Evolutionary conservation across 2,329 filamentous ascomycete genomes (phyloP), one percentile per base, ranked within the genome.

Genomic region (Colletotrichum neosansevieriae): DNA sequence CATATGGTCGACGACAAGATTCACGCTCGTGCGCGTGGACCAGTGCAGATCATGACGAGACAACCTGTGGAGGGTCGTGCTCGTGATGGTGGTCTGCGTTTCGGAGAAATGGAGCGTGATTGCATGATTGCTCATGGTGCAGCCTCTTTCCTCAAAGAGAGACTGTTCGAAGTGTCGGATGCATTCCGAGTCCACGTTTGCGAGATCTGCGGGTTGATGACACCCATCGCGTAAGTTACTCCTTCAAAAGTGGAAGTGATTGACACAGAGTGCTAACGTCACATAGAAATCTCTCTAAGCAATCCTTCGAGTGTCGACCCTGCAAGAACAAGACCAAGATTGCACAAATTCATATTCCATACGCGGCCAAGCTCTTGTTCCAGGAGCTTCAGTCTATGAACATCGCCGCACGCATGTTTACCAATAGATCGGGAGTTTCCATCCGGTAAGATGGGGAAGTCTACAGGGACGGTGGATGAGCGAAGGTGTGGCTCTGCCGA

Each of bases 1-100:
- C 97, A 99, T 83, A 99, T 99, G 97, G 97, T 99, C 74, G 96
- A 99, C 79, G 96, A 99, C 86, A 99, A 99, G 88, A 99, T 99
- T 75, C 96, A 99, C 83, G 97, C 96, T n/a, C 92, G 97, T 81
- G 96, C 97, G 13, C 92, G 96, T 78, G 96, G 97, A 40, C 96
- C 96, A 1, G 93, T 97, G 21, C 96, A 99, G 82, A 99, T 99
- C 76, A 89, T 99, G 83, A 99, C 96, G 3, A 88, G 97, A 66
- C 96, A 99, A 81, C 96, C 96, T 17, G 96, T 99, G 13, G 96
- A 99, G 83, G 96, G 96, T 92, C 93, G 97, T 89, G 96, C 96
- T 3, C 87, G 97, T 81, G 97, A 99, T 79, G 96, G 96, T 87
- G 96, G 96, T 85, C 88, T 99, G 50, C 95, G 97, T 78, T 99